Conservation (phyloP, 2,329 filamentous ascomycete genomes). For the Zopfia rhizophila region DNA sequence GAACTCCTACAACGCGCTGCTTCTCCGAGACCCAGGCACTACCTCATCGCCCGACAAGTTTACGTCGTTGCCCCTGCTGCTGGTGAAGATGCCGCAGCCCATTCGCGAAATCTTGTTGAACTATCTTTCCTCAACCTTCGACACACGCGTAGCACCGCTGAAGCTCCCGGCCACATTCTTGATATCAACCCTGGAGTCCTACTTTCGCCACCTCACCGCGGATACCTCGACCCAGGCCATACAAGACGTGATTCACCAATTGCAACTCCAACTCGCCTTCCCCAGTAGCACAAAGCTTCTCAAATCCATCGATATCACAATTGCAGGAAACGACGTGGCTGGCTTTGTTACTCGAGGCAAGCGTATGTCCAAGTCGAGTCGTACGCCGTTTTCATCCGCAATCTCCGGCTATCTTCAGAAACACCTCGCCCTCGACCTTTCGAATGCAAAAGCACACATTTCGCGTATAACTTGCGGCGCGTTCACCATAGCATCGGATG, state of each 20-base stretch:
- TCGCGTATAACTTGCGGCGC: slow-evolving; percentile 54
- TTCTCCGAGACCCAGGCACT: slow-evolving; percentile 53
- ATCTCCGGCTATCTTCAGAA: slow-evolving; percentile 50
- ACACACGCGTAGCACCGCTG: slow-evolving; percentile 59
- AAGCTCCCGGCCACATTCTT: slow-evolving; percentile 58
- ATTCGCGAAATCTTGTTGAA: slow-evolving; percentile 61
- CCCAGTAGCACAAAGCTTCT: slow-evolving; percentile 42
- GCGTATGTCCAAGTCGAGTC: slow-evolving; percentile 17
- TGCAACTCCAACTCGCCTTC: slow-evolving; percentile 51
- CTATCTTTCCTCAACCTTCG: slow-evolving; percentile 62
- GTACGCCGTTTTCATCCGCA: slow-evolving; percentile 53
- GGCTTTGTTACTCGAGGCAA: slow-evolving; percentile 46
- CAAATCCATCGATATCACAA: slow-evolving; percentile 57
- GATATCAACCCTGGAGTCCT: slow-evolving; percentile 57
- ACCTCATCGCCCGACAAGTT: slow-evolving; percentile 48
- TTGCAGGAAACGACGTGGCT: slow-evolving; percentile 53
- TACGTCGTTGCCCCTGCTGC: slow-evolving; percentile 61
- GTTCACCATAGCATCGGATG: slow-evolving; percentile 53
- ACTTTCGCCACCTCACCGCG: slow-evolving; percentile 69
- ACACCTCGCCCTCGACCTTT: slow-evolving; percentile 55
- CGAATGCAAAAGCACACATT: slow-evolving; percentile 52
- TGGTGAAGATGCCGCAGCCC: slow-evolving; percentile 62
- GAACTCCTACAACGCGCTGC: slow-evolving; percentile 61
- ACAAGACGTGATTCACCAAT: slow-evolving; percentile 41
- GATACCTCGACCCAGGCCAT: slow-evolving; percentile 41